These are phyloP conservation scores for Petunia hybrid DNA, from an alignment of 305 asterid genomes.

Conservation along the genomic window DNA sequence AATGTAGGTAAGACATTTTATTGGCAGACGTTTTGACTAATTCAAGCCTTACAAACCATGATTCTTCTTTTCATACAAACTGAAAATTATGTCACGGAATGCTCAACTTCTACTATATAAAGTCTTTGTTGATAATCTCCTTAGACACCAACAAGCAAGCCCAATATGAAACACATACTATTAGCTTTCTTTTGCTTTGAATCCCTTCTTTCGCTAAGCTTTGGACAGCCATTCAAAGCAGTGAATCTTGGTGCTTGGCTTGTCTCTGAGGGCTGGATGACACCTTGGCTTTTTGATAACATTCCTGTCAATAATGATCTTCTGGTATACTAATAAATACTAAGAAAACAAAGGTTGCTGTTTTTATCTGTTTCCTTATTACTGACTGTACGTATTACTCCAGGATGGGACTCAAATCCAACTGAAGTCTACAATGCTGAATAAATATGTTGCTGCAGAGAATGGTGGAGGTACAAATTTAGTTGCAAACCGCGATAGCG, in stretches of 20 bases:
- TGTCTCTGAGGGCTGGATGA: constrained; percentile 59
- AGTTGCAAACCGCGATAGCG: constrained; percentile 53
- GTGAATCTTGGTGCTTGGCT: constrained; percentile 66
- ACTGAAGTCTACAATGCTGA: constrained; percentile 51
- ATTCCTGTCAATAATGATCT: constrained; percentile 53
- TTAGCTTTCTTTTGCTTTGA: not conserved
- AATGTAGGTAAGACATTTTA: too few relatives aligned
- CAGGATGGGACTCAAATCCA: constrained; percentile 64
- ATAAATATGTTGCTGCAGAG: constrained; percentile 56
- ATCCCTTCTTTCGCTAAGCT: not conserved
- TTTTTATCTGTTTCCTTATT: not conserved
- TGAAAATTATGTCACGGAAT: too few relatives aligned
- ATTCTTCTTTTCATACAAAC: too few relatives aligned
- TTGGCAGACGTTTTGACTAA: too few relatives aligned
- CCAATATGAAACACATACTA: not conserved
- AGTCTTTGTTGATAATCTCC: not conserved
- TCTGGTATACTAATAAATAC: constrained; percentile 35
- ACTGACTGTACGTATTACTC: not conserved
- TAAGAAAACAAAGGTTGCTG: too few relatives aligned
- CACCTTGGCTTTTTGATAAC: constrained; percentile 51
- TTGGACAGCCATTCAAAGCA: constrained; percentile 28
- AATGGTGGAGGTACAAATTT: constrained; percentile 54
- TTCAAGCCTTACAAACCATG: too few relatives aligned
- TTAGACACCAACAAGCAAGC: not conserved
- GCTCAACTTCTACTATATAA: too few relatives aligned